These are phyloP conservation scores for Camellia lanceoleosa DNA, from an alignment of 148 eudicot genomes.

Conservation along the genomic window DNA sequence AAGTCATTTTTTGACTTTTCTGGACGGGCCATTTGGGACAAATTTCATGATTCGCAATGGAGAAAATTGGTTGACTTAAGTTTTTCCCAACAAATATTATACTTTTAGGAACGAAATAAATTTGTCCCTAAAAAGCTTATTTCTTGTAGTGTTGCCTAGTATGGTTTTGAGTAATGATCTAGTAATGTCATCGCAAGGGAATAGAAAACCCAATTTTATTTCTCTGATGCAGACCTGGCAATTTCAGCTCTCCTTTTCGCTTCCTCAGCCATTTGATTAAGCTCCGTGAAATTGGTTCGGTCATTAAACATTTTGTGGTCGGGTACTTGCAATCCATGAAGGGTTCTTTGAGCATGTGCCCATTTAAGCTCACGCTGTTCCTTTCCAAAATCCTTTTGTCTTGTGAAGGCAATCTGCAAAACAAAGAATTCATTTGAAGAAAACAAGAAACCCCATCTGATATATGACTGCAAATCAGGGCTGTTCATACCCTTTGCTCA, in stretches of 20 bases:
- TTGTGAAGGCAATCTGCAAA: constrained; percentile 81
- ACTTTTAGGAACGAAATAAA: too few relatives aligned
- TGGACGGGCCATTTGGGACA: too few relatives aligned
- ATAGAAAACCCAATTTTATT: neutral
- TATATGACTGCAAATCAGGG: neutral
- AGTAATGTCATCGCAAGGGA: neutral
- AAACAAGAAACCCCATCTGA: neutral
- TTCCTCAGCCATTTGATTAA: constrained; percentile 84
- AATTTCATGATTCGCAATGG: too few relatives aligned
- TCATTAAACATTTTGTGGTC: constrained; percentile 53
- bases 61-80: too few relatives aligned
- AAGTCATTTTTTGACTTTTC: too few relatives aligned
- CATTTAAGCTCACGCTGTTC: constrained; percentile 92
- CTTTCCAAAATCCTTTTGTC: constrained; percentile 88
- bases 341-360: constrained; percentile 96
- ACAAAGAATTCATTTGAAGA: constrained; percentile 1
- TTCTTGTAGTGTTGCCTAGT: too few relatives aligned
- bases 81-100: too few relatives aligned
- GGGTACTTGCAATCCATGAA: constrained; percentile 82
- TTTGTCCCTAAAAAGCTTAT: too few relatives aligned
- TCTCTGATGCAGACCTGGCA: constrained; percentile 48
- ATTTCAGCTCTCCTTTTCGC: constrained; percentile 88
- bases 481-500: constrained; percentile 75
- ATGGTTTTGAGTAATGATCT: neutral
- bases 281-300: constrained; percentile 51